Evolutionary conservation across 345 rosid species (phyloP).

Genomic region (Eucalyptus coolabah): DNA sequence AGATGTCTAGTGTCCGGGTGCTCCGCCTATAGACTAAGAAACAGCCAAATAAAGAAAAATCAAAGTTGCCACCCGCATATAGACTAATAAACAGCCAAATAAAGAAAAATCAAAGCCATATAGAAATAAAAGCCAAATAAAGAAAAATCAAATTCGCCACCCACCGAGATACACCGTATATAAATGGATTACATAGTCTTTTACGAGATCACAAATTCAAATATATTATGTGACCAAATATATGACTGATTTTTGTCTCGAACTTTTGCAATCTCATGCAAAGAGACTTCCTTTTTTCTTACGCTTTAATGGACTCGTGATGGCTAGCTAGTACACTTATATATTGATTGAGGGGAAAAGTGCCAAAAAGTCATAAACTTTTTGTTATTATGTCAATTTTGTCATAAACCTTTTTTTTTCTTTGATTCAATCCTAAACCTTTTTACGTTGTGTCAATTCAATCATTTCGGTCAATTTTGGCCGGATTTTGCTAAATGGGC

Average conservation of each 20-base stretch:
- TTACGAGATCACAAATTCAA: not conserved
- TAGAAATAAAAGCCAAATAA: too few species aligned
- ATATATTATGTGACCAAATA: not conserved
- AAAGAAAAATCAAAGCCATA: too few species aligned
- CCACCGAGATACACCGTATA: not conserved
- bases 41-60: not conserved
- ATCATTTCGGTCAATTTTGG: too few species aligned
- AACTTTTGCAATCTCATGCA: not conserved
- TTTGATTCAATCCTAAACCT: too few species aligned
- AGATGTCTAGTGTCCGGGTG: not conserved
- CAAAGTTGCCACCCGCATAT: too few species aligned
- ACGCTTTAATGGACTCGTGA: not conserved
- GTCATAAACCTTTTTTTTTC: too few species aligned
- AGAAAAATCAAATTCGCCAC: not conserved
- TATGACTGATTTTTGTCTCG: not conserved
- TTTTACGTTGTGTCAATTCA: too few species aligned
- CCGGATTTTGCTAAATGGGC: too few species aligned
- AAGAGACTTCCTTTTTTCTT: not conserved
- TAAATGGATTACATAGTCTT: not conserved
- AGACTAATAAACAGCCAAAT: too few species aligned
- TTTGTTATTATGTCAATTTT: too few species aligned
- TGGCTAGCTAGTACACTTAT: not conserved
- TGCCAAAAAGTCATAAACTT: too few species aligned
- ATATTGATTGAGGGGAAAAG: not conserved
- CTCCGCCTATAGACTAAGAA: not conserved